Evolutionary conservation across 768 basidiomycete genomes (phyloP), one percentile per base, ranked within the genome.

Genomic region (Dacryopinax primogenitus): DNA sequence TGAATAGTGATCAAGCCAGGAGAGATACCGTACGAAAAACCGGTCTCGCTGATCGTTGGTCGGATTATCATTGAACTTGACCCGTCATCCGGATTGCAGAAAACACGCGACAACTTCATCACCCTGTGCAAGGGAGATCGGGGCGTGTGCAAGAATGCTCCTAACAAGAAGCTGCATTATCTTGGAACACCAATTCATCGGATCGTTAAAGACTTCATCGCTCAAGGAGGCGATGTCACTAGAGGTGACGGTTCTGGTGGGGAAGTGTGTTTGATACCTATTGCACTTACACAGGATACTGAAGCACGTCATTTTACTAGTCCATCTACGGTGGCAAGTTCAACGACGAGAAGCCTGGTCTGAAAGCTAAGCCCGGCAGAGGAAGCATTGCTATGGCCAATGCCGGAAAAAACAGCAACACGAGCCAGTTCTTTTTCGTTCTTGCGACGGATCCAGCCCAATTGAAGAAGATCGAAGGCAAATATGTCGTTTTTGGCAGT

Each of bases 211-310:
- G 81, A 75, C 15, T 83, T 82, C 62, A 75, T 83, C 2, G 78
- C 79, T 0, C 82, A 84, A 68, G 79, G 79, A n/a, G 82, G 82
- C 4, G 81, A 84, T 68, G 73, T 82, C 37, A 82, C 81, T 23
- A 70, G 82, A 45, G 77, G 78, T 3, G 82, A 83, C 68, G 82
- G 82, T 34, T 78, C 76, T 62, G 80, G 81, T 0, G 83, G 83
- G 15, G 82, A 83, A 78, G 78, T 83, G 71, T 67, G 74, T 72
- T 64, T 64, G 39, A 44, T 44, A 32, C 63, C 39, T 34, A 33
- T 39, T 39, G 9, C 11, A 64, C 44, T 33, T 37, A 0, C 11
- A 23, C 33, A 2, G 1, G 11, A 1, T 18, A n/a, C 44, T 3
- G 26, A 37, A 18, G n/a, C n/a, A n/a, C n/a, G n/a, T n/a, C 36